phyloP scores from a whole-genome alignment of 2,329 filamentous ascomycete species.

The Triangularia setosa region DNA sequence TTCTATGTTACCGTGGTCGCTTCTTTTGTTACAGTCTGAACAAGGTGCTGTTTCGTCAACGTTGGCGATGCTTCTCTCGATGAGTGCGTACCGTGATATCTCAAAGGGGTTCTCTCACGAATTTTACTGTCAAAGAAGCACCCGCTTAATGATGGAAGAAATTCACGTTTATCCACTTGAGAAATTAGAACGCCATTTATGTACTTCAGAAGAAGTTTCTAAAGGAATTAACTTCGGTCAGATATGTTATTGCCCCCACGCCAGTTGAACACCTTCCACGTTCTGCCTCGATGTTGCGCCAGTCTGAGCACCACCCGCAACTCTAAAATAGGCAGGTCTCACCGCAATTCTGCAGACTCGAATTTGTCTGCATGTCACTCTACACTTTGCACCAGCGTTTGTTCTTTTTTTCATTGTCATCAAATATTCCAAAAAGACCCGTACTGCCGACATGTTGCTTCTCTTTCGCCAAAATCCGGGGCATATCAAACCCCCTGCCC shows the following conservation, averaged over 20 bases:
- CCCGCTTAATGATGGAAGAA: no score
- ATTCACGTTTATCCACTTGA: no score
- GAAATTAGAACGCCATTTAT: no score
- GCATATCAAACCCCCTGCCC: slow-evolving; percentile 2
- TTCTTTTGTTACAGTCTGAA: not conserved
- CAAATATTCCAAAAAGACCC: not conserved
- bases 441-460: not conserved
- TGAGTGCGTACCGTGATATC: no score
- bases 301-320: not conserved
- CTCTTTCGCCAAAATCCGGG: slow-evolving; percentile 12
- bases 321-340: not conserved
- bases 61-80: not conserved
- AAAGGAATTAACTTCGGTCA: not conserved
- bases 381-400: not conserved
- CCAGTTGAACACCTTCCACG: not conserved
- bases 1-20: no score
- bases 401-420: not conserved
- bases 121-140: no score
- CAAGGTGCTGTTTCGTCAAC: not conserved
- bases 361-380: not conserved
- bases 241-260: not conserved
- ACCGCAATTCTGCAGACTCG: slow-evolving; percentile 8
- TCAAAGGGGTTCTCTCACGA: no score
- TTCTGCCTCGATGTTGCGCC: not conserved
- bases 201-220: no score